phyloP scores from a whole-genome alignment of 495 filamentous ascomycete genomes.

The Neurospora sp. region DNA sequence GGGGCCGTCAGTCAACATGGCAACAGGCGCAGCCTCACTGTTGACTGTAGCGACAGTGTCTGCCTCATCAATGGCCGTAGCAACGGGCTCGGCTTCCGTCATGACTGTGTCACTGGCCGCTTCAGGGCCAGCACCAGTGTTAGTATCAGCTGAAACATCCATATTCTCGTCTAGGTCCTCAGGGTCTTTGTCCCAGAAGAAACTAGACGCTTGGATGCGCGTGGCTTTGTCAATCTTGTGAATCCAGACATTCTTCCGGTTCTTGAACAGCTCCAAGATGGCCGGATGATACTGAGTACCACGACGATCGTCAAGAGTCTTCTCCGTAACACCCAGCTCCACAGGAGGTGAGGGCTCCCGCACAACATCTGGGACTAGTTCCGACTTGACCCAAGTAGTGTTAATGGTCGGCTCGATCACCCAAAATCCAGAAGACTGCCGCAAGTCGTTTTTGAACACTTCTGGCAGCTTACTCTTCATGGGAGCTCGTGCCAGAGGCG shows the following conservation, averaged over 20 bases:
- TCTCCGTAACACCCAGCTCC: slow-evolving; percentile 4
- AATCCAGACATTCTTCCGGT: not conserved
- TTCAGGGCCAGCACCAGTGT: not conserved
- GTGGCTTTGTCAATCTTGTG: not conserved
- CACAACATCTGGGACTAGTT: not conserved
- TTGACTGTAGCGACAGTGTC: not conserved
- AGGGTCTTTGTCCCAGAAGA: not conserved
- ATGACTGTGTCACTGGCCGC: not conserved
- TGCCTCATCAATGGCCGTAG: not conserved
- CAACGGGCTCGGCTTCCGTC: not conserved
- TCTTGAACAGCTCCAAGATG: slow-evolving; percentile 1
- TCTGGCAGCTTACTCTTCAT: not conserved
- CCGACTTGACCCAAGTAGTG: not conserved
- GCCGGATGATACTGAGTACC: not conserved
- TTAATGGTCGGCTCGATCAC: not conserved
- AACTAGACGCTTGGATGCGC: not conserved
- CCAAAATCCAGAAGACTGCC: not conserved
- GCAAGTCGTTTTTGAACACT: not conserved
- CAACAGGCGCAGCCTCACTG: not conserved
- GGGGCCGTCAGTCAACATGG: not conserved
- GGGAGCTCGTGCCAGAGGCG: not conserved
- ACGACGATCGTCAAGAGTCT: slow-evolving; percentile 5
- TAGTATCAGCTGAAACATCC: not conserved
- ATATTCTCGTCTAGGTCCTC: not conserved
- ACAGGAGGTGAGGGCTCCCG: not conserved